Evolutionary conservation across 345 rosid genomes (phyloP).

Genomic region (Salix purpurea): DNA sequence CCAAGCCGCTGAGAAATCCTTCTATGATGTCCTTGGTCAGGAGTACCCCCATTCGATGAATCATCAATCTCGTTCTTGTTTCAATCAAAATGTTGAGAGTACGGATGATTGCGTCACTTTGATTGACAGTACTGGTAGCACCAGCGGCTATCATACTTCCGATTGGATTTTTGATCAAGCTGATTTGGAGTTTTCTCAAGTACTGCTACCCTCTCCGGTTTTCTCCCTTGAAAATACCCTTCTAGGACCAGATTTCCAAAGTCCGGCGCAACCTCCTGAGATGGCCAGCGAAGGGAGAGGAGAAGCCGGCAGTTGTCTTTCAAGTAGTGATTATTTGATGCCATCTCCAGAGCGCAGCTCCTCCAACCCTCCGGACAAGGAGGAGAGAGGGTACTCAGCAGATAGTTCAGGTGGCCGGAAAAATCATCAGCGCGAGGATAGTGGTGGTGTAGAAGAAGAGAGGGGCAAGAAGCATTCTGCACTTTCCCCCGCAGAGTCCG

Average conservation of each 20-base stretch:
- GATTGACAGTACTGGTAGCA: background rate
- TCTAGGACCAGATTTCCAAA: background rate
- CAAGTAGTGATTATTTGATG: background rate
- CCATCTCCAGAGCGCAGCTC: background rate
- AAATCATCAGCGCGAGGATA: slow-evolving; percentile 27
- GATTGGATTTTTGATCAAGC: slow-evolving; percentile 10
- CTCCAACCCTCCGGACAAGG: background rate
- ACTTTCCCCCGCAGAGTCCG: slow-evolving; percentile 29
- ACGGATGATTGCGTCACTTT: background rate
- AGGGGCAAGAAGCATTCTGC: slow-evolving; percentile 56
- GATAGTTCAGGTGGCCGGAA: slow-evolving; percentile 39
- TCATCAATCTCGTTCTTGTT: background rate
- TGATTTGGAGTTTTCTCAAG: background rate
- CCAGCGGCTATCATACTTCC: background rate
- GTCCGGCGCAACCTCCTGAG: background rate
- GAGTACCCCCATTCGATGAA: slow-evolving; percentile 6
- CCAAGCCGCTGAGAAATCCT: slow-evolving; percentile 28
- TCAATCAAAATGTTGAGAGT: background rate
- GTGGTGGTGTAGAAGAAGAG: slow-evolving; percentile 23
- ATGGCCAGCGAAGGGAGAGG: background rate
- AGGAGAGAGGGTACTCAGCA: background rate
- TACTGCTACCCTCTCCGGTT: background rate
- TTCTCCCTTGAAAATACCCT: background rate
- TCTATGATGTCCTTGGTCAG: slow-evolving; percentile 23
- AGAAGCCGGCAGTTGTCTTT: background rate